Evolutionary conservation across 1,284 basidiomycete species (phyloP).

Genomic region (Melanopsichium pennsylvanicum): DNA sequence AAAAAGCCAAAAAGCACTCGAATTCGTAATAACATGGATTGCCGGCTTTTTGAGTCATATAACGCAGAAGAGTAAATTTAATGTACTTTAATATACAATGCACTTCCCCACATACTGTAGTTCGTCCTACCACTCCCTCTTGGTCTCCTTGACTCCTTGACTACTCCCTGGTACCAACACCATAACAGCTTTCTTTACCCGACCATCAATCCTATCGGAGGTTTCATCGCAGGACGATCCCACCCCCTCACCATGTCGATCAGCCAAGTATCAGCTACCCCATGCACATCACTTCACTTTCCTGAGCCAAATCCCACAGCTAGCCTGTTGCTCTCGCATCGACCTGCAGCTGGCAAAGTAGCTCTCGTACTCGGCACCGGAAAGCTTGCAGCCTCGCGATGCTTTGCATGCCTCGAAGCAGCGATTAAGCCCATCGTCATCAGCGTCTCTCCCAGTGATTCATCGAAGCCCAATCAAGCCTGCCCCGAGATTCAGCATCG

Average conservation of each 20-base stretch:
- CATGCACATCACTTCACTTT: slow-evolving; percentile 14
- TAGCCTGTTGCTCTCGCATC: slow-evolving; percentile 44
- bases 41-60: too few relatives aligned
- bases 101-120: too few relatives aligned
- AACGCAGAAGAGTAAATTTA: too few relatives aligned
- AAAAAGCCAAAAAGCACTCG: too few relatives aligned
- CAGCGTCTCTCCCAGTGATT: slow-evolving; percentile 3
- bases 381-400: slow-evolving; percentile 79
- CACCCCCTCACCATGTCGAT: background rate
- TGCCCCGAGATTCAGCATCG: slow-evolving; percentile 72
- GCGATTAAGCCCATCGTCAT: slow-evolving; percentile 78
- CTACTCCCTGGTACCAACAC: too few relatives aligned
- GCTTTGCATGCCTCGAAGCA: slow-evolving; percentile 82
- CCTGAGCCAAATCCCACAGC: slow-evolving; percentile 35
- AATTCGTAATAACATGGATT: too few relatives aligned
- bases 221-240: too few relatives aligned
- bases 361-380: slow-evolving; percentile 78
- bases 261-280: background rate
- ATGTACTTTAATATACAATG: too few relatives aligned
- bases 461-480: slow-evolving; percentile 48
- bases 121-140: background rate
- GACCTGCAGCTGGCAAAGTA: slow-evolving; percentile 31
- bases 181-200: too few relatives aligned
- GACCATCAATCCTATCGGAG: too few relatives aligned
- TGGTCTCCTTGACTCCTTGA: too few relatives aligned